Evolutionary conservation across 768 basidiomycete genomes (phyloP).

Genomic region (Boletus pseudo-olivaceus): DNA sequence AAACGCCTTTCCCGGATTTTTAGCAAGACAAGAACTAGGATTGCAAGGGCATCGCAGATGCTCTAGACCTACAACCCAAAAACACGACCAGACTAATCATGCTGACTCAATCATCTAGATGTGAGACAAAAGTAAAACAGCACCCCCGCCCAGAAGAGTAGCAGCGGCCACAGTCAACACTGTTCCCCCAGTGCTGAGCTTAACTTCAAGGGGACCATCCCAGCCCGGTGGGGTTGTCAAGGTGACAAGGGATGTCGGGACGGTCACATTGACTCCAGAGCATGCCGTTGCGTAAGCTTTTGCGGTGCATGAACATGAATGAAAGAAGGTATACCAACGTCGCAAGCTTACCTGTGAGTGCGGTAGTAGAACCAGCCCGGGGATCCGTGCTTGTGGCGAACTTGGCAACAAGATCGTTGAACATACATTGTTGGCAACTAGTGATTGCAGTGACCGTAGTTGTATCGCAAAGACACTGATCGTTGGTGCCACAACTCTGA

Average conservation of each 20-base stretch:
- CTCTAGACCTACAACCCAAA: background rate
- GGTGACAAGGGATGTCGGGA: conserved; percentile 37
- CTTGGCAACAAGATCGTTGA: conserved; percentile 46
- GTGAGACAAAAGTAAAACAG: conserved; percentile 51
- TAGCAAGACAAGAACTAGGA: background rate
- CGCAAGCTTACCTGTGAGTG: conserved; percentile 49
- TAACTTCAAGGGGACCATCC: conserved; percentile 56
- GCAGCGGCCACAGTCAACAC: conserved; percentile 44
- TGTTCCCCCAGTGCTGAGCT: conserved; percentile 43
- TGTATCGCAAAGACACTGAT: conserved; percentile 53
- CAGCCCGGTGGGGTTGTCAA: conserved; percentile 49
- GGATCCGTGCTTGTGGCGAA: conserved; percentile 49
- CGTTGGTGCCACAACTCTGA: conserved; percentile 42
- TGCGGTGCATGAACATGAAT: conserved; percentile 4
- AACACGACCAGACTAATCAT: background rate
- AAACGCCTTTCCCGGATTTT: background rate
- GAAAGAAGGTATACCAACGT: background rate
- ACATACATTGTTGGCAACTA: conserved; percentile 67
- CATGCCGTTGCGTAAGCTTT: conserved; percentile 59
- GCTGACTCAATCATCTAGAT: conserved; percentile 31
- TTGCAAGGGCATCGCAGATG: background rate
- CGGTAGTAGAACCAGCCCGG: conserved; percentile 54
- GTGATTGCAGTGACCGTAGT: conserved; percentile 42
- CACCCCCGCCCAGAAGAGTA: conserved; percentile 45
- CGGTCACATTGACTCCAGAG: conserved; percentile 33